These are phyloP conservation scores for Pseudopediastrum boryanum DNA, from an alignment of 139 green algal species.

Conservation along the genomic window DNA sequence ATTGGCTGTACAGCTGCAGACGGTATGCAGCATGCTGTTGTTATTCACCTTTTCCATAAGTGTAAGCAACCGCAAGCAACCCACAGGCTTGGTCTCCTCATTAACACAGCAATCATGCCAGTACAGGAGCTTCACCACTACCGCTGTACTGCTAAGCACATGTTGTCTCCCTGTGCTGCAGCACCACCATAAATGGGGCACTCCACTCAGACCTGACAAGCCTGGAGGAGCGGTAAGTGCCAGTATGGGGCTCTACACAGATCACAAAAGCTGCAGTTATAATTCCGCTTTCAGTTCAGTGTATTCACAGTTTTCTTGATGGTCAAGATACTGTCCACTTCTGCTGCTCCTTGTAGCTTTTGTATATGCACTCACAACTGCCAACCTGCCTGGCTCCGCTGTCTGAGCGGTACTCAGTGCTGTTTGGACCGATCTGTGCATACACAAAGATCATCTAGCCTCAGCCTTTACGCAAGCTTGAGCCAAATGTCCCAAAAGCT, in stretches of 20 bases:
- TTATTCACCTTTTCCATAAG: not conserved
- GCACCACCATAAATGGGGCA: slow-evolving; percentile 28
- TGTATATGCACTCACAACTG: too few relatives aligned
- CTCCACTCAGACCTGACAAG: slow-evolving; percentile 15
- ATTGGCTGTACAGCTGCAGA: not conserved
- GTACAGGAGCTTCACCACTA: not conserved
- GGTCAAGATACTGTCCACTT: slow-evolving; percentile 1
- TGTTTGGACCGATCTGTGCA: not conserved
- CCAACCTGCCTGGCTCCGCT: too few relatives aligned
- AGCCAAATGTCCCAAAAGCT: not conserved
- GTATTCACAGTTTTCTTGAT: not conserved
- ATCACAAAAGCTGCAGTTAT: slow-evolving; percentile 2
- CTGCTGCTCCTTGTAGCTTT: not conserved
- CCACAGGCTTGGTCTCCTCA: not conserved
- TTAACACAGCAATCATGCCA: not conserved
- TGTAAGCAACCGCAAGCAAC: not conserved
- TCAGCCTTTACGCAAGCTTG: not conserved
- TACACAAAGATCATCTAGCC: not conserved
- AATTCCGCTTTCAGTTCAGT: not conserved
- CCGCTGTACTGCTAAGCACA: not conserved
- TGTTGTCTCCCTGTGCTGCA: not conserved
- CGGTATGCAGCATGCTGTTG: not conserved
- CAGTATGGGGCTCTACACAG: not conserved
- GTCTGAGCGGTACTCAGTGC: not conserved
- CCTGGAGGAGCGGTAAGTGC: slow-evolving; percentile 29